Percentiles rank a stretch among this genome's conserved stretches.
These are phyloP conservation scores for Megacollybia marginata DNA, from an alignment of 768 basidiomycete species.

Conservation along the genomic window DNA sequence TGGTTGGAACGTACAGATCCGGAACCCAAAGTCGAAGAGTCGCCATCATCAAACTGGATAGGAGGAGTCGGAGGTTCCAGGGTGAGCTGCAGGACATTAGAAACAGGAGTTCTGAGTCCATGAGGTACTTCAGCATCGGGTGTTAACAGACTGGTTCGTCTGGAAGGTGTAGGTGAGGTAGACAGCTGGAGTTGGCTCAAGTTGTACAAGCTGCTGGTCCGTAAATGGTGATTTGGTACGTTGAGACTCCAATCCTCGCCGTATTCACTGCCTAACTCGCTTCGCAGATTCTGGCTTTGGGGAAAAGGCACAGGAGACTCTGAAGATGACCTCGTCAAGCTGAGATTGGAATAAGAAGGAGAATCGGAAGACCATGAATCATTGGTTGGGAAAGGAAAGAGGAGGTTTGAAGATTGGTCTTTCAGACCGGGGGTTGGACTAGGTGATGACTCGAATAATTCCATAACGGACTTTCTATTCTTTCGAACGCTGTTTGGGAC, in stretches of 20 bases:
- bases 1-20: conserved; percentile 9
- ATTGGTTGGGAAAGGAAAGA: not conserved
- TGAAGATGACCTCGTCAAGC: not conserved
- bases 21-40: not conserved
- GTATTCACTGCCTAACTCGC: conserved; percentile 52
- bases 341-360: not conserved
- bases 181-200: conserved; percentile 32
- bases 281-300: conserved; percentile 28
- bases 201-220: conserved; percentile 50
- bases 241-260: conserved; percentile 35
- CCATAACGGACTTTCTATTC: conserved; percentile 37
- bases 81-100: conserved; percentile 25
- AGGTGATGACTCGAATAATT: conserved; percentile 28
- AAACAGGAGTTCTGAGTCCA: conserved; percentile 1
- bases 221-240: conserved; percentile 35
- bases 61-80: conserved; percentile 36
- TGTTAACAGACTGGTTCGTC: conserved; percentile 11
- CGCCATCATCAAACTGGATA: not conserved
- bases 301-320: not conserved
- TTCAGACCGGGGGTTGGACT: not conserved
- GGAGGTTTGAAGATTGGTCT: not conserved
- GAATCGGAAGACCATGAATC: not conserved
- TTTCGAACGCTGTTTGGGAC: conserved; percentile 14
- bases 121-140: conserved; percentile 12
- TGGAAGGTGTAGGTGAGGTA: conserved; percentile 32